Evolutionary conservation across 1,284 basidiomycete genomes (phyloP).

Genomic region (Pterula multifida): DNA sequence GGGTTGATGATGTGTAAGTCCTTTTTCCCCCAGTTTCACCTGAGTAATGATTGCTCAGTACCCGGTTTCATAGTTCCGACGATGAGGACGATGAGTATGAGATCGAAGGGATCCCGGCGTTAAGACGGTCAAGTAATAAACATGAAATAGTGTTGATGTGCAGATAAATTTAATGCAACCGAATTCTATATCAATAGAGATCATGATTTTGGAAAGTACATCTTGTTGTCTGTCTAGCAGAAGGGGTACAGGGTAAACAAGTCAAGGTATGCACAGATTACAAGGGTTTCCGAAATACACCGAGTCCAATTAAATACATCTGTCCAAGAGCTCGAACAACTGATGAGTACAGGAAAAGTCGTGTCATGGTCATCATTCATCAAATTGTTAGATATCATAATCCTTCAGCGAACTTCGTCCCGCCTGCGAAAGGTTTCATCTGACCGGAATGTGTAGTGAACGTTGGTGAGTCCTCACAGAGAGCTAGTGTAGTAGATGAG

Average conservation of each 20-base stretch:
- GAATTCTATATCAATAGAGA: too few species aligned
- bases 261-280: too few species aligned
- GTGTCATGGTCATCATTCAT: not conserved
- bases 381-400: slow-evolving; percentile 14
- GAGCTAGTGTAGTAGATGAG: slow-evolving; percentile 7
- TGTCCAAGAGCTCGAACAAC: not conserved
- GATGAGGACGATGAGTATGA: slow-evolving; percentile 55
- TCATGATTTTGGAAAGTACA: too few species aligned
- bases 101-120: slow-evolving; percentile 24
- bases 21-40: not conserved
- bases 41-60: slow-evolving; percentile 8
- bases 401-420: slow-evolving; percentile 29
- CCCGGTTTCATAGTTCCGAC: slow-evolving; percentile 37
- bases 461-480: slow-evolving; percentile 14
- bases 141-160: too few species aligned
- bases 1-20: slow-evolving; percentile 58
- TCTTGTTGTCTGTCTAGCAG: too few species aligned
- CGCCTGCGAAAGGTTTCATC: slow-evolving; percentile 27
- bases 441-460: slow-evolving; percentile 22
- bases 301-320: too few species aligned
- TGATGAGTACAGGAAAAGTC: not conserved
- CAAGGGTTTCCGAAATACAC: too few species aligned
- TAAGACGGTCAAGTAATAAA: too few species aligned
- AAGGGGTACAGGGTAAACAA: too few species aligned
- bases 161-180: too few species aligned